Evolutionary conservation across 148 eudicot genomes (phyloP), one percentile per base, ranked within the genome.

Genomic region (Pharnaceum exiguum): DNA sequence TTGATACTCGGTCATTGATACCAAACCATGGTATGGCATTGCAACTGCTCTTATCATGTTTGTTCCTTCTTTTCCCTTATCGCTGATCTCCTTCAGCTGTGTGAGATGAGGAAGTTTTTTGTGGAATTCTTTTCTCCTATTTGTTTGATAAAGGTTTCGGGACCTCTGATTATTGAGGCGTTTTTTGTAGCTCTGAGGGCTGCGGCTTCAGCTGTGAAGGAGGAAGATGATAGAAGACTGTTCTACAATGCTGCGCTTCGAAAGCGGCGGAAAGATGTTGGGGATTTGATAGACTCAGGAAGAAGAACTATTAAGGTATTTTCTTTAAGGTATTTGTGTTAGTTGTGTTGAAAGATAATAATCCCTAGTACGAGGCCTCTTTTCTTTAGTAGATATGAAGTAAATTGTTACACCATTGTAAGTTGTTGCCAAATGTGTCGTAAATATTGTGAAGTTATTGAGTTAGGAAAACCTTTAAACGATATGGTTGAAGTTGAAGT

Each of bases 131-230:
- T 6, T 7, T 63, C 35, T 31, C 3, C n/a, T 7, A 21, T 36
- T 3, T 6, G 2, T 10, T 23, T 57, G 6, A 15, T 56, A 38
- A 7, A 49, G 25, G 44, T 17, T 42, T 50, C 32, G 51, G 28
- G 51, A 16, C 42, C 3, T 7, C 15, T 69, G 16, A 4, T 27
- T 13, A 39, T 22, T 17, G 29, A 36, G 48, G 29, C 56, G 42
- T 61, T 52, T 26, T 55, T 33, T 59, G 37, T 80, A 89, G 96
- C 90, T 75, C 36, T 89, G 66, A 85, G 96, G 83, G 90, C 89
- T 43, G 96, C 96, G 0, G 93, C 96, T 58, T 67, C 73, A 50
- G 82, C 86, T 56, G 93, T 88, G 60, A 88, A 74, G 77, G 77
- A 72, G 12, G 93, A 88, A 73, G 93, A 89, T 73, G 90, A 89